A percentile compares a stretch with the other conserved stretches of the same genome.
These are phyloP conservation scores for Stephanodiscus triporus DNA, from an alignment of 108 stramenopile species.

Conservation along the genomic window DNA sequence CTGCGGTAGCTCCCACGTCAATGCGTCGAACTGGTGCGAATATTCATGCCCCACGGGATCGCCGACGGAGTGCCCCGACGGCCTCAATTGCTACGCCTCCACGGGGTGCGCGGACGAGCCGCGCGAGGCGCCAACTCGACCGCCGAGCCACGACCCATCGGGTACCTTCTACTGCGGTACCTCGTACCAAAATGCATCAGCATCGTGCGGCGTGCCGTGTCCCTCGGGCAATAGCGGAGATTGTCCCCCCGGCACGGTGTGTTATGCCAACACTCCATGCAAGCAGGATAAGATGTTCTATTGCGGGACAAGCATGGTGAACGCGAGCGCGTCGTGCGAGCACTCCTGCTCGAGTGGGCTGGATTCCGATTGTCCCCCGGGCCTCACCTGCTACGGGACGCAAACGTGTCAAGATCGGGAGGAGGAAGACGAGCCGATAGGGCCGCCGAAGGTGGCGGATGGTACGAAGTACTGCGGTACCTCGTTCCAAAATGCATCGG, in stretches of 20 bases:
- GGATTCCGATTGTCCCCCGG: conserved; percentile 38
- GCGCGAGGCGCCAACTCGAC: conserved; percentile 16
- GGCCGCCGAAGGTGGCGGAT: conserved; percentile 41
- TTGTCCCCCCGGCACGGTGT: conserved; percentile 44
- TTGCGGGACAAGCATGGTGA: conserved; percentile 49
- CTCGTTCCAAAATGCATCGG: conserved; percentile 42
- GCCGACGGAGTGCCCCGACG: conserved; percentile 69
- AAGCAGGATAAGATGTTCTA: conserved; percentile 42
- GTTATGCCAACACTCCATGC: conserved; percentile 56
- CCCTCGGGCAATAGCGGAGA: conserved; percentile 38
- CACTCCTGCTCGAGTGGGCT: conserved; percentile 35
- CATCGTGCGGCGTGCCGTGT: conserved; percentile 29
- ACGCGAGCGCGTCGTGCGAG: conserved; percentile 49
- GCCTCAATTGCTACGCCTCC: conserved; percentile 78
- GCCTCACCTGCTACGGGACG: conserved; percentile 44
- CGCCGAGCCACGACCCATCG: conserved; percentile 32
- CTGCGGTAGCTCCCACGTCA: conserved; percentile 73
- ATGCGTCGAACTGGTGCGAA: conserved; percentile 65
- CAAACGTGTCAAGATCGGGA: conserved; percentile 32
- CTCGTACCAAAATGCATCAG: conserved; percentile 36
- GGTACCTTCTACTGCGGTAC: conserved; percentile 46
- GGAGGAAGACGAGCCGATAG: neutral
- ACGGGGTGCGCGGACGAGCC: conserved; percentile 58
- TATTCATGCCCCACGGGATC: conserved; percentile 73
- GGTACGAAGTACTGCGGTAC: conserved; percentile 49